A percentile compares a stretch with the other conserved stretches of the same genome.
Evolutionary conservation across 441 rosid genomes (phyloP).

Genomic region (Euphorbia schlechtendalii): DNA sequence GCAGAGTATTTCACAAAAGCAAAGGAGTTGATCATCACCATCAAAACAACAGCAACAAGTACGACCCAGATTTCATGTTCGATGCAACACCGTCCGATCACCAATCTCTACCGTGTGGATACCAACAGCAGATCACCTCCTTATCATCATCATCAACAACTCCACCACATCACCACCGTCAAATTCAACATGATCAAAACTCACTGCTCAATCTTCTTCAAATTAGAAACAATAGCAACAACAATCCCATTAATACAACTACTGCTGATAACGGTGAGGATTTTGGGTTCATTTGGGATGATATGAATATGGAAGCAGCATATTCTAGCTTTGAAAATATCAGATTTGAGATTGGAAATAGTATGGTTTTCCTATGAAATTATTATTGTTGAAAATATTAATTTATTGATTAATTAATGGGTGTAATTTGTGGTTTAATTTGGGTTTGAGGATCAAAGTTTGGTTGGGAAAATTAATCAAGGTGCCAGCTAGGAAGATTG

Average conservation of each 20-base stretch:
- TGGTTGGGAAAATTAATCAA: slow-evolving; percentile 7
- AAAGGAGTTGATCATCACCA: slow-evolving; percentile 24
- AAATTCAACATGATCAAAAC: slow-evolving; percentile 24
- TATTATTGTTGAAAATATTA: background rate
- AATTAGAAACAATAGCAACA: slow-evolving; percentile 11
- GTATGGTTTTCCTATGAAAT: slow-evolving; percentile 40
- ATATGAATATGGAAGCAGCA: slow-evolving; percentile 44
- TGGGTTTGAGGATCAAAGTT: slow-evolving; percentile 11
- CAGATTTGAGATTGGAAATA: slow-evolving; percentile 47
- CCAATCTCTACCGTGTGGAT: slow-evolving; percentile 20
- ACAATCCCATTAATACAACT: background rate
- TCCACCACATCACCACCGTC: slow-evolving; percentile 10
- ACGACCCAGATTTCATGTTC: slow-evolving; percentile 27
- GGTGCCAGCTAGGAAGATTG: background rate
- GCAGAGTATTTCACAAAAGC: slow-evolving; percentile 81
- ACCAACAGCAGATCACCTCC: slow-evolving; percentile 27
- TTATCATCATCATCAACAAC: slow-evolving; percentile 27
- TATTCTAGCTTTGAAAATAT: slow-evolving; percentile 40
- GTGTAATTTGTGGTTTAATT: slow-evolving; percentile 6
- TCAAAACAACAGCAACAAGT: slow-evolving; percentile 13
- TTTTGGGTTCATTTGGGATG: slow-evolving; percentile 51
- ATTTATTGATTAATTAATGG: slow-evolving; percentile 16
- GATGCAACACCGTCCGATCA: slow-evolving; percentile 25
- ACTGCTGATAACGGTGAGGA: slow-evolving; percentile 25
- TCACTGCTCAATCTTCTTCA: slow-evolving; percentile 45